Evolutionary conservation across 495 filamentous ascomycete species (phyloP), one percentile per base, ranked within the genome.

Genomic region (Aspergillus incahuasiensis): DNA sequence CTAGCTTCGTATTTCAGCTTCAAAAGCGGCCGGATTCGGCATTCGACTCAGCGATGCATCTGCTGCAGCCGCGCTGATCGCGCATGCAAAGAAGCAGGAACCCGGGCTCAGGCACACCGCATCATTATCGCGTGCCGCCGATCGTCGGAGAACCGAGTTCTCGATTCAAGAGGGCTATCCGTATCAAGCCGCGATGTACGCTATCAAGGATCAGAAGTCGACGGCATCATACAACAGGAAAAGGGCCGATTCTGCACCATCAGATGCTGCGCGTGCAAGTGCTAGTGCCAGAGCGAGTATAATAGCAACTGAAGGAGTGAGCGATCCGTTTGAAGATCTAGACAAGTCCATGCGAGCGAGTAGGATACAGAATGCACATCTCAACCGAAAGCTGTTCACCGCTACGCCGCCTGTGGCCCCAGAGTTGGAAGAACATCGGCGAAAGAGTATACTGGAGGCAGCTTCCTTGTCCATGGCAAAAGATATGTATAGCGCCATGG

Each of bases 391-490:
- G 28, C 84, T 95, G 77, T 92, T 85, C 59, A 90, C 86, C 1
- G 85, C 88, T 3, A 72, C 83, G 44, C 91, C 91, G 12, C 88
- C 86, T 0, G 82, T 94, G 6, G 74, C 82, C 30, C 71, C 76
- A 6, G 90, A 95, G 63, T 63, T 84, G 0, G 86, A 95, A 34
- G 91, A 95, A 58, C 76, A 84, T 67, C 85, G 81, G 41, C 82
- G 79, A 49, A 76, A 82, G 32, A 86, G 88, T 64, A 83, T 84
- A 6, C 70, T 95, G 0, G 87, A 83, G 55, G 90, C 90, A 18
- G 90, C 91, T 16, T 88, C 91, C 4, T 70, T 95, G 1, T 88
- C 86, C 4, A 95, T 96, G 90, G 90, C 91, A 21, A 89, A 83
- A 68, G 79, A 86, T 55, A 90, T 95, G 86, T 95, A 90, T 68